Evolutionary conservation across 164 flowering plant genomes (phyloP).

Genomic region (Buxus sempervirens): DNA sequence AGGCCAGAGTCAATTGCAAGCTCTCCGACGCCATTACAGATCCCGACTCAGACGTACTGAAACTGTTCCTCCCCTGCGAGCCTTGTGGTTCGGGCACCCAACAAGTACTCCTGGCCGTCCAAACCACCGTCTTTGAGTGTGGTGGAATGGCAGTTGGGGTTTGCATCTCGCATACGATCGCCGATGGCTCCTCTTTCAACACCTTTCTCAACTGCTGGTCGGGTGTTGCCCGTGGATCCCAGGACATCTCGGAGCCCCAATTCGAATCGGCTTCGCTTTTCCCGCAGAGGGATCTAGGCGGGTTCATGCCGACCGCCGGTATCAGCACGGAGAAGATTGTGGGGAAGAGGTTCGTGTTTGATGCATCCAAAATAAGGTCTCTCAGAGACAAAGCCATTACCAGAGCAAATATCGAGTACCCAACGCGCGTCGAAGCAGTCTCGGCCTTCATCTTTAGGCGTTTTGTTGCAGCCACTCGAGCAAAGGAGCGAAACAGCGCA

Average conservation of each 20-base stretch:
- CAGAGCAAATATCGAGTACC: background rate
- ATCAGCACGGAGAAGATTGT: background rate
- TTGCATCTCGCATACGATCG: slow-evolving; percentile 41
- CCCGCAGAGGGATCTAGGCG: slow-evolving; percentile 17
- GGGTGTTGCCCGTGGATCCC: slow-evolving; percentile 17
- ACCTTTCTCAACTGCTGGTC: slow-evolving; percentile 47
- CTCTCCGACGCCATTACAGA: slow-evolving; percentile 15
- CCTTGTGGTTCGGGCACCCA: background rate
- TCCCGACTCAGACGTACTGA: slow-evolving; percentile 18
- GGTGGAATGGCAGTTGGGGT: slow-evolving; percentile 58
- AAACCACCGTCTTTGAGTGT: slow-evolving; percentile 43
- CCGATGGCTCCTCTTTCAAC: slow-evolving; percentile 34
- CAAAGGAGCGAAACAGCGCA: background rate
- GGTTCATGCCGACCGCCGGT: background rate
- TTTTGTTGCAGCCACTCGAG: background rate
- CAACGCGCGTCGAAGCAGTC: slow-evolving; percentile 33
- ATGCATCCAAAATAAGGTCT: slow-evolving; percentile 9
- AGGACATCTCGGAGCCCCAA: slow-evolving; percentile 11
- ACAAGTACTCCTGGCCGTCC: slow-evolving; percentile 25
- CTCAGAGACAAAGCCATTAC: slow-evolving; percentile 7
- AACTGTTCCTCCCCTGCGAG: slow-evolving; percentile 27
- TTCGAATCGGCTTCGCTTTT: slow-evolving; percentile 26
- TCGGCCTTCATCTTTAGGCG: slow-evolving; percentile 27
- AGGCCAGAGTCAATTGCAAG: slow-evolving; percentile 15
- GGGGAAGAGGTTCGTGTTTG: slow-evolving; percentile 26